Evolutionary conservation across 169 alveolate species (phyloP), one percentile per base, ranked within the genome.

Genomic region (Eimeria maxima): DNA sequence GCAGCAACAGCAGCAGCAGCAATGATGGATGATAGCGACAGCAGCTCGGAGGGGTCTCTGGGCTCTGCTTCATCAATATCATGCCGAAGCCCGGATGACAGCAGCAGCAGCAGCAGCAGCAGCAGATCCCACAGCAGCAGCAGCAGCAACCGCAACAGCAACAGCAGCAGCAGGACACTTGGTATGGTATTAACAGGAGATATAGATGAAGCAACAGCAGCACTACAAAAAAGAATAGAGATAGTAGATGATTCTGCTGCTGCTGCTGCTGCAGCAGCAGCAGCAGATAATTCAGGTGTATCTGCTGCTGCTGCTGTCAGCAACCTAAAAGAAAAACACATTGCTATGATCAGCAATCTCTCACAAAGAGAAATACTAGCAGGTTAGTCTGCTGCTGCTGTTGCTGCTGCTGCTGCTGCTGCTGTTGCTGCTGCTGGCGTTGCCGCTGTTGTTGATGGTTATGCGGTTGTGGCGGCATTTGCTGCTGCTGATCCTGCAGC

Each of bases 21-120:
- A 65, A 65, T 29, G 33, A 65, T 65, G 76, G 76, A 65, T 24
- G 76, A 65, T 29, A 65, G 42, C 42, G 76, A 65, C 76, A 65
- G 76, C 76, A 65, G 76, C n/a, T 65, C 76, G 76, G 76, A 65
- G n/a, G 76, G n/a, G 29, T 65, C 76, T 65, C 42, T 65, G 29
- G 76, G 76, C 76, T 65, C 76, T 27, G n/a, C 76, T 22, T 13
- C n/a, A 0, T 65, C 76, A 14, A 20, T 7, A 0, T 22, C 76
- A 11, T 5, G 57, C 57, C 5, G 57, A 50, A 50, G 57, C 57
- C 57, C 57, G 57, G 57, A 50, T 11, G 11, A 11, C 57, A 50
- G 57, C 57, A 50, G 57, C 57, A 50, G 57, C 57, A 50, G 57
- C 57, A 50, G 57, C 57, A 50, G 57, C 57, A 50, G 57, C 57